Conservation (phyloP, 495 filamentous ascomycete species). For the Achaetomiella virescens region DNA sequence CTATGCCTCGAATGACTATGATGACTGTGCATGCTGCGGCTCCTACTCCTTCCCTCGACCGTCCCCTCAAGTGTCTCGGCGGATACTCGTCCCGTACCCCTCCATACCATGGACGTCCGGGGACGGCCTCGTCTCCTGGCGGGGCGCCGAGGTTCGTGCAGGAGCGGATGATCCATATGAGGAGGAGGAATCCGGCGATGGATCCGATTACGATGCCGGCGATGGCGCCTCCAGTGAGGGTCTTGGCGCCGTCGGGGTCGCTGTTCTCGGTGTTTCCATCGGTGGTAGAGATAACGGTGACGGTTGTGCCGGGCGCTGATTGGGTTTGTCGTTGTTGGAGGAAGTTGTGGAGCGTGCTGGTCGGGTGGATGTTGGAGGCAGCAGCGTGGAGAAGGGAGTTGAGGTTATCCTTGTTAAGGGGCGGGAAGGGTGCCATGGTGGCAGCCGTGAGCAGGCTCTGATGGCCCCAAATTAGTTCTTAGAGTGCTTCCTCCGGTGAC, state of each 20-base stretch:
- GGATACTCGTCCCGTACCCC: slow-evolving; percentile 20
- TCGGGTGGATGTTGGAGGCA: slow-evolving; percentile 1
- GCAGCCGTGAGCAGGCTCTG: too few relatives aligned
- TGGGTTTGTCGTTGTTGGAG: slow-evolving; percentile 5
- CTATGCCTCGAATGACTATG: not conserved
- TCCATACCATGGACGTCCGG: slow-evolving; percentile 24
- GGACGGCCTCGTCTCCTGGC: slow-evolving; percentile 9
- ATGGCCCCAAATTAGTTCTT: too few relatives aligned
- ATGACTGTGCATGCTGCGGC: slow-evolving; percentile 31
- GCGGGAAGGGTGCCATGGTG: not conserved
- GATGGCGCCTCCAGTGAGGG: slow-evolving; percentile 48
- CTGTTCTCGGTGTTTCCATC: slow-evolving; percentile 5
- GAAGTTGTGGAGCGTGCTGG: slow-evolving; percentile 1
- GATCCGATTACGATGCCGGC: slow-evolving; percentile 57
- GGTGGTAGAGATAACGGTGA: slow-evolving; percentile 8
- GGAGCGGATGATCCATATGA: slow-evolving; percentile 47
- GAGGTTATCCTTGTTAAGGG: not conserved
- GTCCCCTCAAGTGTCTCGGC: not conserved
- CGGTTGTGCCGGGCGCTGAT: slow-evolving; percentile 6
- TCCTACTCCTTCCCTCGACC: not conserved
- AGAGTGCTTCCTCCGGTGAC: not conserved
- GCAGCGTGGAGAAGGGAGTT: slow-evolving; percentile 5
- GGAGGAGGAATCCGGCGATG: slow-evolving; percentile 48
- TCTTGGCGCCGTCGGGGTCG: slow-evolving; percentile 19
- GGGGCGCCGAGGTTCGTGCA: slow-evolving; percentile 37